phyloP scores from a whole-genome alignment of 1,284 basidiomycete genomes.

The Cystobasidium pallidum region DNA sequence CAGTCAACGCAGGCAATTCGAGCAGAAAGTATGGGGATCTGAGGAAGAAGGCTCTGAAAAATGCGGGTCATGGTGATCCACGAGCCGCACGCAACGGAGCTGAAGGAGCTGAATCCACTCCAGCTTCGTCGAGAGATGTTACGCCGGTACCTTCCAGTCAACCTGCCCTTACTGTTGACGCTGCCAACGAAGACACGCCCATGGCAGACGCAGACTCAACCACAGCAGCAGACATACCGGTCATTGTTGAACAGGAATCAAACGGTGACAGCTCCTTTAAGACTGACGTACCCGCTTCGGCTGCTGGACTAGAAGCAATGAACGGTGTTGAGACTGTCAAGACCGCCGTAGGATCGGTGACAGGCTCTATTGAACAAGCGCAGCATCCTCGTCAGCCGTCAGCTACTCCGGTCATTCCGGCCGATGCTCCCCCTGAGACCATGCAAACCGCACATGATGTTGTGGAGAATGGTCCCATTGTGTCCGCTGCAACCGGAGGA shows the following conservation, averaged over 20 bases:
- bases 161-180: background rate
- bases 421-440: slow-evolving; percentile 28
- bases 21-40: slow-evolving; percentile 68
- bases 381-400: slow-evolving; percentile 21
- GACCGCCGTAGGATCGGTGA: background rate
- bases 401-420: background rate
- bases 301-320: slow-evolving; percentile 41
- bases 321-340: slow-evolving; percentile 42
- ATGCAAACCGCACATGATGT: slow-evolving; percentile 26
- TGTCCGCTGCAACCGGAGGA: background rate
- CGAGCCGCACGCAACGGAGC: background rate
- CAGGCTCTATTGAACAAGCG: slow-evolving; percentile 8
- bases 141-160: slow-evolving; percentile 19
- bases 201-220: slow-evolving; percentile 10
- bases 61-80: slow-evolving; percentile 51
- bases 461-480: slow-evolving; percentile 28
- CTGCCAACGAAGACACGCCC: background rate
- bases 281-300: slow-evolving; percentile 43
- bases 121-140: slow-evolving; percentile 23
- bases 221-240: background rate
- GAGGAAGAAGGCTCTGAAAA: slow-evolving; percentile 75
- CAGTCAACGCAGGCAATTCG: slow-evolving; percentile 27
- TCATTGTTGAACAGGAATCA: slow-evolving; percentile 15
- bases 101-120: slow-evolving; percentile 21
- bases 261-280: slow-evolving; percentile 37